Base-by-base conservation (phyloP, 164 flowering plant genomes). In the Annona squamosa region DNA sequence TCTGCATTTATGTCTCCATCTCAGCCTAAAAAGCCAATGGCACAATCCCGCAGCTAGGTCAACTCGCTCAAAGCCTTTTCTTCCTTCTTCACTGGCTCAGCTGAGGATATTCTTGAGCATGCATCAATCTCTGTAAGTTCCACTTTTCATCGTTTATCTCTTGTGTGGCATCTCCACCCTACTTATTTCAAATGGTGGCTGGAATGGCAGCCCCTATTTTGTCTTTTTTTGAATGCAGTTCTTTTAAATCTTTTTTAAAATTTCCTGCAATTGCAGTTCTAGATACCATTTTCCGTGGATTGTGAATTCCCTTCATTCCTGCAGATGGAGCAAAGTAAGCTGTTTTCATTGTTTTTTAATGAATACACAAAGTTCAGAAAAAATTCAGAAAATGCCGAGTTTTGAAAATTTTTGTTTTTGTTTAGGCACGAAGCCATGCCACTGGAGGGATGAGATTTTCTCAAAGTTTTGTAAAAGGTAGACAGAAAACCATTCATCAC, bases 121-220 rank as follows among this genome's bases (percentile, higher is more conserved):
- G 77, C 47, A 48, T 18, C 74, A 75, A 78, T 61, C 65, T 37
- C 66, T 74, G 80, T 78, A 72, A 78, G 80, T 69, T 26, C 16
- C 9, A 52, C 59, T 52, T 9, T 52, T 52, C 59, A 52, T 52
- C 13, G 59, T n/a, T 1, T 19, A 19, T 6, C 42, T 6, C 26
- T 3, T 1, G 18, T 63, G 37, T n/a, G 3, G 17, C 19, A 3
- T 6, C 65, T 63, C 37, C 37, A 63, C 19, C 37, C 65, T 16
- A 19, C 13, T 17, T 63, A 37, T 63, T n/a, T 63, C 26, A n/a
- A 63, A 5, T n/a, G 42, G 5, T 37, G 5, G 17, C 4, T 6
- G 5, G 18, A 63, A 63, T n/a, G 37, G 18, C 5, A 63, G 18
- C 9, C 42, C 5, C 7, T 3, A 3, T 17, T 63, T 17, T 19